A percentile compares a stretch with the other conserved stretches of the same genome.
phyloP scores from a whole-genome alignment of 768 basidiomycete genomes.

The Candolleomyces eurysporus region DNA sequence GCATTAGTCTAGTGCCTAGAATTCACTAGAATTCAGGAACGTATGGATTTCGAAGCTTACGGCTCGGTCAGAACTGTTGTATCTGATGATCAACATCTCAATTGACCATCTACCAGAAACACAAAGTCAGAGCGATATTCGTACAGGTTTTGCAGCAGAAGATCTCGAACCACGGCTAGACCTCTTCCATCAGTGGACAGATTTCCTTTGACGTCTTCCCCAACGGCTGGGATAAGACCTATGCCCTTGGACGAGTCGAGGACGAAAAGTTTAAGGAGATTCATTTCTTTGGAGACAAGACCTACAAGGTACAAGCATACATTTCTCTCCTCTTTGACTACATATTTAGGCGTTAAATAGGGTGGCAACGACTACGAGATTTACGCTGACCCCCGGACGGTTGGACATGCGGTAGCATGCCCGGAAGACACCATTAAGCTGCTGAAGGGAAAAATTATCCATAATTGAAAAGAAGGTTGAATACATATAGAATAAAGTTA shows the following conservation, averaged over 20 bases:
- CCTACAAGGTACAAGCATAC: constrained; percentile 53
- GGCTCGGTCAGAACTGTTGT: constrained; percentile 64
- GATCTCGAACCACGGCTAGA: constrained; percentile 82
- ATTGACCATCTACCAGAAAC: constrained; percentile 42
- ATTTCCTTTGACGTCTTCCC: constrained; percentile 96
- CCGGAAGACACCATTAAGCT: constrained; percentile 74
- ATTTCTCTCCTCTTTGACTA: background rate
- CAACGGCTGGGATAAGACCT: constrained; percentile 96
- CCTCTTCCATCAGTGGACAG: constrained; percentile 91
- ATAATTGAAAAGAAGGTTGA: constrained; percentile 11
- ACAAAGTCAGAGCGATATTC: constrained; percentile 69
- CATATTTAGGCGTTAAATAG: constrained; percentile 32
- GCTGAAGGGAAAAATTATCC: constrained; percentile 68
- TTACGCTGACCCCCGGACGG: constrained; percentile 73
- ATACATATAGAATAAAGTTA: background rate
- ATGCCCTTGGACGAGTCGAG: constrained; percentile 77
- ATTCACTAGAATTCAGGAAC: constrained; percentile 82
- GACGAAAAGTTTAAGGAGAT: constrained; percentile 89
- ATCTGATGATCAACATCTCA: background rate
- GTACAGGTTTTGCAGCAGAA: constrained; percentile 75
- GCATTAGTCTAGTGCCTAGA: constrained; percentile 20
- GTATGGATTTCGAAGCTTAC: constrained; percentile 70
- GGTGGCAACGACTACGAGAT: constrained; percentile 98
- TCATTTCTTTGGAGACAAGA: constrained; percentile 98
- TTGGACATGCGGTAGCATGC: constrained; percentile 78